phyloP scores from a whole-genome alignment of 2,329 filamentous ascomycete species.

The Stagonosporopsis vannaccii region DNA sequence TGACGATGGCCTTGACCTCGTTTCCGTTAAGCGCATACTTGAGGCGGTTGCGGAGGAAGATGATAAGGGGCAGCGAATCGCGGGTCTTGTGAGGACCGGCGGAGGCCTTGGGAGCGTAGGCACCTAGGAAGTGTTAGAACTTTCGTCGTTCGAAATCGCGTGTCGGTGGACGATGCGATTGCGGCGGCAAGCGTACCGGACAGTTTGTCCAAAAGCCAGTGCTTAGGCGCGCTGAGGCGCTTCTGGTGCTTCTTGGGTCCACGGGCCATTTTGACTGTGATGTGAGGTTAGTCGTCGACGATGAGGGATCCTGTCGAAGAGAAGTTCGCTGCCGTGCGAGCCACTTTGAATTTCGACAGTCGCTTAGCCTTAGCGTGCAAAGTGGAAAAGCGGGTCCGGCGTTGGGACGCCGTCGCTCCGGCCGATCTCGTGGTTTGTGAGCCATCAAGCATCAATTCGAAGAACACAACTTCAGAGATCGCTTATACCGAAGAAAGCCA shows the following conservation, averaged over 20 bases:
- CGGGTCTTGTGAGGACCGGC: conserved; percentile 98
- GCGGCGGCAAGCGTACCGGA: conserved; percentile 70
- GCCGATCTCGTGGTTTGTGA: neutral
- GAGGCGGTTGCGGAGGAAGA: conserved; percentile 81
- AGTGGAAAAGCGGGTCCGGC: neutral
- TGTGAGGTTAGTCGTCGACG: conserved; percentile 46
- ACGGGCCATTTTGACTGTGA: conserved; percentile 67
- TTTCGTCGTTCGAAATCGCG: conserved; percentile 10
- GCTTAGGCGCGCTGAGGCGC: conserved; percentile 97
- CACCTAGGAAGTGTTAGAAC: conserved; percentile 43
- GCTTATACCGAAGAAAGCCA: neutral
- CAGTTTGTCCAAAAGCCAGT: conserved; percentile 99
- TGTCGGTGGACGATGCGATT: conserved; percentile 43
- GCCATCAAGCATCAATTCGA: neutral
- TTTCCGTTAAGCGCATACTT: conserved; percentile 99
- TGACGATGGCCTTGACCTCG: conserved; percentile 96
- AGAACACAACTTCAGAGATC: neutral
- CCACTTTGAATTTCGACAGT: conserved; percentile 4
- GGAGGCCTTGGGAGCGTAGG: conserved; percentile 71
- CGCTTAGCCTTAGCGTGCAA: conserved; percentile 2
- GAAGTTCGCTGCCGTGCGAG: conserved; percentile 19
- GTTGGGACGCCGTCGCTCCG: neutral
- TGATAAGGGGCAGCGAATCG: conserved; percentile 97
- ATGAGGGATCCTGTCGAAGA: conserved; percentile 39
- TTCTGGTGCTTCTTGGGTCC: conserved; percentile 98